These are phyloP conservation scores for Taphrina wiesneri DNA, from an alignment of 1,139 yeast genomes.

Conservation along the genomic window DNA sequence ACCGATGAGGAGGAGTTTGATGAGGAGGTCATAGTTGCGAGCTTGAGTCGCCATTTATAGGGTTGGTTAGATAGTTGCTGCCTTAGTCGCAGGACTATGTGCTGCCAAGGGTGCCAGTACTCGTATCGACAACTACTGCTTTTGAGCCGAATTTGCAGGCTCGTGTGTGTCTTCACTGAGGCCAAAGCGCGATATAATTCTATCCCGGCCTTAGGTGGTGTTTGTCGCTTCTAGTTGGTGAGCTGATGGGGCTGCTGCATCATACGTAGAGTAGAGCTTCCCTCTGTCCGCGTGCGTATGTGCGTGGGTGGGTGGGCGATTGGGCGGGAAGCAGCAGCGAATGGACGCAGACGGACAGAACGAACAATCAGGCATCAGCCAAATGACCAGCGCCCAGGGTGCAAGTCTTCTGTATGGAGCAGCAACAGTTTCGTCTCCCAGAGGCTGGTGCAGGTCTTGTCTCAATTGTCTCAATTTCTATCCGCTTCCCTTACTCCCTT, in stretches of 20 bases:
- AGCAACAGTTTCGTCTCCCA: background rate
- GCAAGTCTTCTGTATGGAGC: too few species aligned
- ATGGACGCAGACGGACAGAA: background rate
- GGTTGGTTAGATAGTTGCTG: background rate
- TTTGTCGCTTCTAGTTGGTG: background rate
- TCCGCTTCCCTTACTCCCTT: background rate
- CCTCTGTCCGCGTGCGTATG: conserved; percentile 3
- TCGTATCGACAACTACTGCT: background rate
- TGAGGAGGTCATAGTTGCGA: conserved; percentile 87
- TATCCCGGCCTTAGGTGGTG: too few species aligned
- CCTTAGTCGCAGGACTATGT: background rate
- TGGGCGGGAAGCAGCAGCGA: background rate
- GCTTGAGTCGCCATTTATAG: conserved; percentile 47
- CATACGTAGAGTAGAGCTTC: background rate
- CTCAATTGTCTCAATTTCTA: background rate
- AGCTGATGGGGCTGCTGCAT: background rate
- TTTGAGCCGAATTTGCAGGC: background rate
- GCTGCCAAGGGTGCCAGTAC: background rate
- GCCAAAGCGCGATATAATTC: background rate
- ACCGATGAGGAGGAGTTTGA: conserved; percentile 90
- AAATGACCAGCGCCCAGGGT: background rate
- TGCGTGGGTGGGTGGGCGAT: too few species aligned
- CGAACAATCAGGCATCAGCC: background rate
- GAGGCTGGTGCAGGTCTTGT: background rate
- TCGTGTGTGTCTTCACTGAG: background rate